phyloP scores from a whole-genome alignment of 1,284 basidiomycete species.

The Takashimella koratensis region DNA sequence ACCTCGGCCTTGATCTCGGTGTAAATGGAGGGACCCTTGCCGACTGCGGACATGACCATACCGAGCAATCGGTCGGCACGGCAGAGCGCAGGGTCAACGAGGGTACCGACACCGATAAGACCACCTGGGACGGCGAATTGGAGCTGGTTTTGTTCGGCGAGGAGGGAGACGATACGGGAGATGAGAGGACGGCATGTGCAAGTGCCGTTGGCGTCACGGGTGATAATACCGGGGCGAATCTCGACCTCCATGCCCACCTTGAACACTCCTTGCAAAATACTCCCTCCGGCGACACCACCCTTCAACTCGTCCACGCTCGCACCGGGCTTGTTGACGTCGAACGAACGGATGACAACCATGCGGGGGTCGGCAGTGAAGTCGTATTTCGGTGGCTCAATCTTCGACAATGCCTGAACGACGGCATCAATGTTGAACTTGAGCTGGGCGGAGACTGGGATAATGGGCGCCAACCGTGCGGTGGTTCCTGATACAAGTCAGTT shows the following conservation, averaged over 20 bases:
- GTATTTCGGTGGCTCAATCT: slow-evolving; percentile 88
- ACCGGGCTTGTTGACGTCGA: slow-evolving; percentile 99
- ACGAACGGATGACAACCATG: slow-evolving; percentile 98
- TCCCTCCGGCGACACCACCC: slow-evolving; percentile 96
- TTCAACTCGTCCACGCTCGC: slow-evolving; percentile 95
- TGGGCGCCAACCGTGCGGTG: slow-evolving; percentile 92
- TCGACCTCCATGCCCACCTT: slow-evolving; percentile 87
- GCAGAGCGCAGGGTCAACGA: slow-evolving; percentile 94
- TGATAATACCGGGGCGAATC: slow-evolving; percentile 94
- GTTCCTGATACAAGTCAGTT: slow-evolving; percentile 68
- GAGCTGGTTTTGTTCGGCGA: slow-evolving; percentile 91
- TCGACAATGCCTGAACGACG: slow-evolving; percentile 98
- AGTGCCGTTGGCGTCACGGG: slow-evolving; percentile 86
- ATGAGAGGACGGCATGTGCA: slow-evolving; percentile 93
- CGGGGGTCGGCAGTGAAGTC: slow-evolving; percentile 89
- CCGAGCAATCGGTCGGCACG: slow-evolving; percentile 95
- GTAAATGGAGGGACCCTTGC: slow-evolving; percentile 89
- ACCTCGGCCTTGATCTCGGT: slow-evolving; percentile 62
- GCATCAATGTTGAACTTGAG: slow-evolving; percentile 99
- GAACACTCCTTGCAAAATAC: slow-evolving; percentile 89
- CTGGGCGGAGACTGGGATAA: slow-evolving; percentile 97
- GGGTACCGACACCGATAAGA: slow-evolving; percentile 95
- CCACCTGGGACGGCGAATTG: slow-evolving; percentile 96
- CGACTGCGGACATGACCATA: slow-evolving; percentile 90
- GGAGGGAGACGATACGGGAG: slow-evolving; percentile 82